Conservation (phyloP, 2,329 filamentous ascomycete species). For the Dothideomycetes sp. region DNA sequence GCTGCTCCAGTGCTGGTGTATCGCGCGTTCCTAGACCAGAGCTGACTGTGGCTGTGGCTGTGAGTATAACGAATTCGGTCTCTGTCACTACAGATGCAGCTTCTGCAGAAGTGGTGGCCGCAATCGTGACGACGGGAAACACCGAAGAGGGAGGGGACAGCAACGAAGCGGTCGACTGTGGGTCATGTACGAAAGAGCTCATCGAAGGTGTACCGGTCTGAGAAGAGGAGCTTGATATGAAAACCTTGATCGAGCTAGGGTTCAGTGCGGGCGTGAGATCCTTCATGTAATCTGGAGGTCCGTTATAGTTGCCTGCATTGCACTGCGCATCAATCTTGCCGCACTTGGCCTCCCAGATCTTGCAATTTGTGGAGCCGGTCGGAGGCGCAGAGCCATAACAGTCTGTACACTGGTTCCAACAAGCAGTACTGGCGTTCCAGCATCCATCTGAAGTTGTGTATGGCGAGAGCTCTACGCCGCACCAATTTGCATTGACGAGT, state of each 20-base stretch:
- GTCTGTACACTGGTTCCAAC: slow-evolving; percentile 45
- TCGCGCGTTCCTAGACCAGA: no score
- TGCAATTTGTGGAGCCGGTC: slow-evolving; percentile 49
- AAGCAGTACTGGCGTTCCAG: slow-evolving; percentile 15
- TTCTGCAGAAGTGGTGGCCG: no score
- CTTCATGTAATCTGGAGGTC: slow-evolving; percentile 36
- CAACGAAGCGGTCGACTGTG: no score
- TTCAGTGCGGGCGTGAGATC: slow-evolving; percentile 19
- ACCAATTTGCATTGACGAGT: slow-evolving; percentile 63
- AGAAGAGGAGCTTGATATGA: slow-evolving; percentile 6
- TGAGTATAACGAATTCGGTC: no score
- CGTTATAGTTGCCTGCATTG: slow-evolving; percentile 30
- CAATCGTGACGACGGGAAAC: no score
- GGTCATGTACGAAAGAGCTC: slow-evolving; percentile 3
- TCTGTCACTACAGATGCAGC: no score
- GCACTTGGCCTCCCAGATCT: slow-evolving; percentile 54
- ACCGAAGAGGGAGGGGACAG: no score
- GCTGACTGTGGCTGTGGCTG: no score
- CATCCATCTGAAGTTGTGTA: slow-evolving; percentile 39
- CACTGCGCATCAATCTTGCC: slow-evolving; percentile 30
- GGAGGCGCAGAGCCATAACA: slow-evolving; percentile 52
- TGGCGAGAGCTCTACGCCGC: slow-evolving; percentile 46
- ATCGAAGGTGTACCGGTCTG: slow-evolving; percentile 1
- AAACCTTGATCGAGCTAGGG: no score
- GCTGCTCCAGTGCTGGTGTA: no score